These are phyloP conservation scores for Paracamarosporium sp. DNA, from an alignment of 2,329 filamentous ascomycete species.

Conservation along the genomic window DNA sequence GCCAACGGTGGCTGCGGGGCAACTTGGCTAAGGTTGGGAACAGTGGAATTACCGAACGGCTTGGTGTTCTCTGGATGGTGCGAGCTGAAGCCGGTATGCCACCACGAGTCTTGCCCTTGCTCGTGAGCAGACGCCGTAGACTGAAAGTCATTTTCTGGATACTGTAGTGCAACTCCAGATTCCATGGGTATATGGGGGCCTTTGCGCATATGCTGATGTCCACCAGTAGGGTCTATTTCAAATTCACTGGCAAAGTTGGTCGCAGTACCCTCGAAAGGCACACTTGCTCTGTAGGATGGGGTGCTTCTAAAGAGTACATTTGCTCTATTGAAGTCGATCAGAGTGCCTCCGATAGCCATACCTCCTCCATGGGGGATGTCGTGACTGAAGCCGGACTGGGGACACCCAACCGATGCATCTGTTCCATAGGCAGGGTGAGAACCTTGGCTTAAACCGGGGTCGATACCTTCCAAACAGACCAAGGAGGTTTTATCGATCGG, in stretches of 20 bases:
- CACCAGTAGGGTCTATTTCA: neutral
- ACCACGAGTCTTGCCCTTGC: neutral
- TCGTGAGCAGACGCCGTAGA: neutral
- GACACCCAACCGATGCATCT: too few species aligned
- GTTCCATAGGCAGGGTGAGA: neutral
- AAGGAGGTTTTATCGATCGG: too few species aligned
- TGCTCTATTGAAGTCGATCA: too few species aligned
- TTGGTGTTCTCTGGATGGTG: neutral
- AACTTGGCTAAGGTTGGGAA: neutral
- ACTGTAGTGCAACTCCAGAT: neutral
- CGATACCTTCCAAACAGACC: too few species aligned
- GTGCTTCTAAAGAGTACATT: too few species aligned
- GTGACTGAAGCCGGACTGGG: too few species aligned
- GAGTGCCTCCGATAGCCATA: too few species aligned
- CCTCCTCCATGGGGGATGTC: too few species aligned
- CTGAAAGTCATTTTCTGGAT: neutral
- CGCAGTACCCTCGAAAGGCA: neutral
- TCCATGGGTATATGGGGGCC: neutral
- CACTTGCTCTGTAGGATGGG: too few species aligned
- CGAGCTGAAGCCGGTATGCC: neutral
- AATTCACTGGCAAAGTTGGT: neutral
- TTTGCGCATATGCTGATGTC: too few species aligned
- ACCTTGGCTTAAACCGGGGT: neutral
- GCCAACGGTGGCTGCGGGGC: neutral
- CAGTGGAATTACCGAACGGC: neutral